phyloP scores from a whole-genome alignment of 257 asterid species.

The Dorcoceras hygrometricum region DNA sequence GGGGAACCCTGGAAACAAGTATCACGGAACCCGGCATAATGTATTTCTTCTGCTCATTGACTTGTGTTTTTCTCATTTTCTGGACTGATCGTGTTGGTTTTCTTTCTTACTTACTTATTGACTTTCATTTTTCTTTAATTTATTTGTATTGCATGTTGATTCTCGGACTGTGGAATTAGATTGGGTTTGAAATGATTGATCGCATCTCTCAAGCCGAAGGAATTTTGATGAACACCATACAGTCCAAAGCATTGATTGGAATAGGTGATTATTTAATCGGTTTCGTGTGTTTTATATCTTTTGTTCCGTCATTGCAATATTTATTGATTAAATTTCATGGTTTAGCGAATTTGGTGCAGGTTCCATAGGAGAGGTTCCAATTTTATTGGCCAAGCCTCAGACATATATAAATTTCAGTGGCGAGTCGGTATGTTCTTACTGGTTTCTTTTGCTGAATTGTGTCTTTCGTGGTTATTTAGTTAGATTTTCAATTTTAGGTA shows the following conservation, averaged over 20 bases:
- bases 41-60: constrained; percentile 33
- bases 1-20: constrained; percentile 96
- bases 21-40: constrained; percentile 97
- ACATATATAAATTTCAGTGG: constrained; percentile 94
- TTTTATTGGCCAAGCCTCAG: constrained; percentile 89
- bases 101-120: constrained; percentile 2
- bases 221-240: constrained; percentile 83
- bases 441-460: background rate
- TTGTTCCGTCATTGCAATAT: background rate
- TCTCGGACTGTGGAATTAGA: constrained; percentile 39
- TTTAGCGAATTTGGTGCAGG: constrained; percentile 48
- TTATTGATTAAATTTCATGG: constrained; percentile 13
- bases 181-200: constrained; percentile 95
- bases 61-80: constrained; percentile 14
- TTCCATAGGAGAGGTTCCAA: constrained; percentile 82
- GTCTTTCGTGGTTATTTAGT: constrained; percentile 3
- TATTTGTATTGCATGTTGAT: constrained; percentile 17
- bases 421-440: constrained; percentile 62
- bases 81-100: constrained; percentile 12
- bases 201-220: constrained; percentile 71
- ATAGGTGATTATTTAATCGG: constrained; percentile 51
- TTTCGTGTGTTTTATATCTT: background rate
- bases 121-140: background rate
- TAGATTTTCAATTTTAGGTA: constrained; percentile 4
- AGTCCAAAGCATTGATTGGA: constrained; percentile 85